phyloP scores from a whole-genome alignment of 1,284 basidiomycete genomes.

The Caloboletus firmus region DNA sequence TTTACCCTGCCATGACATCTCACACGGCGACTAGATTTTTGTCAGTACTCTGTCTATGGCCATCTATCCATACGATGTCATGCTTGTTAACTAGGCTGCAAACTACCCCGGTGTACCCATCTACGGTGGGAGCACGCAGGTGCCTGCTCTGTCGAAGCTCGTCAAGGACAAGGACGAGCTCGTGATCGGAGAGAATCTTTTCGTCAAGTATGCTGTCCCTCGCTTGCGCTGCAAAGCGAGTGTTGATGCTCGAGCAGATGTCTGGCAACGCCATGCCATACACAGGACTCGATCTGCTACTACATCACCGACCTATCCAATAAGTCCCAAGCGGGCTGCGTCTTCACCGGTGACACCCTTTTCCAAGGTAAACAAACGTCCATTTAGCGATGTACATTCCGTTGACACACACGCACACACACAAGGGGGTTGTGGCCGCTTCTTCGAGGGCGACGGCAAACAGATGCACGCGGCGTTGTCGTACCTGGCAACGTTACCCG shows the following conservation, averaged over 20 bases:
- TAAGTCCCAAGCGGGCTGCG: conserved; percentile 60
- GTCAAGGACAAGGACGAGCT: conserved; percentile 82
- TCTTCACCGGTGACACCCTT: conserved; percentile 96
- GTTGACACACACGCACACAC: conserved; percentile 92
- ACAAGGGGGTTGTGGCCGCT: conserved; percentile 94
- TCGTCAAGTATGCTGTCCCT: conserved; percentile 56
- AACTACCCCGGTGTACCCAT: conserved; percentile 71
- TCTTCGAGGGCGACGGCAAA: conserved; percentile 88
- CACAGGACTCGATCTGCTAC: conserved; percentile 95
- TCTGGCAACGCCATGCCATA: conserved; percentile 93
- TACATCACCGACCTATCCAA: conserved; percentile 62
- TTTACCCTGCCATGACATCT: conserved; percentile 6
- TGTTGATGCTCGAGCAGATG: conserved; percentile 49
- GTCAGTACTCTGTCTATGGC: conserved; percentile 40
- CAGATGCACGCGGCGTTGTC: conserved; percentile 86
- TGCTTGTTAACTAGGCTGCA: conserved; percentile 46
- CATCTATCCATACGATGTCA: conserved; percentile 3
- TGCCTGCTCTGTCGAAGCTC: conserved; percentile 67
- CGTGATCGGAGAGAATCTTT: conserved; percentile 66
- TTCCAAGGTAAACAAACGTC: conserved; percentile 48
- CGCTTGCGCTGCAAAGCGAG: background rate
- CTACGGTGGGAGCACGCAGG: conserved; percentile 80
- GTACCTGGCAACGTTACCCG: conserved; percentile 76
- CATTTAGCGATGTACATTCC: conserved; percentile 49
- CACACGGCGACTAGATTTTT: conserved; percentile 45